A percentile compares a stretch with the other conserved stretches of the same genome.
Conservation (phyloP, 208 protist genomes). For the Trypanosoma brucei region DNA sequence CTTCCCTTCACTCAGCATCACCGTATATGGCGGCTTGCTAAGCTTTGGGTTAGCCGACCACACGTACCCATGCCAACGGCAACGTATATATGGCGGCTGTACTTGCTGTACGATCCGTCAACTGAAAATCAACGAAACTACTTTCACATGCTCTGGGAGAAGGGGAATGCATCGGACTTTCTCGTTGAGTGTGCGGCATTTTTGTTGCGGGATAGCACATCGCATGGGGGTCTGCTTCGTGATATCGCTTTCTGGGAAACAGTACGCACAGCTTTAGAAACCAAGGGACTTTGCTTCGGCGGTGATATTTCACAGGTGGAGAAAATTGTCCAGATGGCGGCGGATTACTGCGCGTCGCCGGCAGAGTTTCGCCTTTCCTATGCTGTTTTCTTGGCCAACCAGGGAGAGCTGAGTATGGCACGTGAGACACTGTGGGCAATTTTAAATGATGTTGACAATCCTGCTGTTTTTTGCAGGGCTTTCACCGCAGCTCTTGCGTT, state of each 20-base stretch:
- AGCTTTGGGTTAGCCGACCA: slow-evolving; percentile 35
- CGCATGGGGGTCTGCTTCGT: slow-evolving; percentile 24
- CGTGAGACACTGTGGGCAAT: slow-evolving; percentile 37
- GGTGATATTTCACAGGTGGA: slow-evolving; percentile 33
- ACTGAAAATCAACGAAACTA: slow-evolving; percentile 48
- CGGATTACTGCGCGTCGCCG: slow-evolving; percentile 43
- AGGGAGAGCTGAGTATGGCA: slow-evolving; percentile 49
- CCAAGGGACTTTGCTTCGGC: slow-evolving; percentile 38
- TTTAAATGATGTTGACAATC: slow-evolving; percentile 45
- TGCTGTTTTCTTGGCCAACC: slow-evolving; percentile 62
- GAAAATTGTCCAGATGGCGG: slow-evolving; percentile 39
- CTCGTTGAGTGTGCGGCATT: slow-evolving; percentile 51
- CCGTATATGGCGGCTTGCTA: slow-evolving; percentile 59
- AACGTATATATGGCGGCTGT: slow-evolving; percentile 48
- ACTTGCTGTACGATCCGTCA: slow-evolving; percentile 55
- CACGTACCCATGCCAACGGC: slow-evolving; percentile 50
- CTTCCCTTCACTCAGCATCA: slow-evolving; percentile 79
- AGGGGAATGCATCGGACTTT: slow-evolving; percentile 38
- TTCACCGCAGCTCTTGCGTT: slow-evolving; percentile 57
- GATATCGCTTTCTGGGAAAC: slow-evolving; percentile 68
- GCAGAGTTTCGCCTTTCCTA: slow-evolving; percentile 43
- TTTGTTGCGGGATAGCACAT: slow-evolving; percentile 5
- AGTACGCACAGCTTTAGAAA: slow-evolving; percentile 46
- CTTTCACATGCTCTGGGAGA: slow-evolving; percentile 51
- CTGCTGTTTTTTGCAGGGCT: slow-evolving; percentile 33